Base-by-base conservation (phyloP, 164 flowering plant species). In the Macadamia tetraphylla region DNA sequence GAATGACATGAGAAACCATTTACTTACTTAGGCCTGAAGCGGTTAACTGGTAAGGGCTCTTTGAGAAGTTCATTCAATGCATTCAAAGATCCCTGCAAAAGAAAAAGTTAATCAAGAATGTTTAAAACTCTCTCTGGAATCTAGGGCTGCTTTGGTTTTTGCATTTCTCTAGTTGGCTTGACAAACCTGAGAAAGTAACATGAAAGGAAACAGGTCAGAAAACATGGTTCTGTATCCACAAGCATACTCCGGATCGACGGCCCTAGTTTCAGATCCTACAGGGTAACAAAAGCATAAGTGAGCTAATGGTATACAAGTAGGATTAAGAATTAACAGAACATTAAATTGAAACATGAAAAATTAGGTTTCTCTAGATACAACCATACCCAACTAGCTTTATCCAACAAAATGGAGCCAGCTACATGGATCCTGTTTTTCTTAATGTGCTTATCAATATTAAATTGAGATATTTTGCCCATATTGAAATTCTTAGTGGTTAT, bases 11-110 rank as follows among this genome's bases (percentile, higher is more conserved):
- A 35, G 5, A 35, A 35, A 2, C 40, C 40, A 46, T 14, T 31
- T 4, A 66, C 76, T 23, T 85, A 91, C 98, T 94, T 94, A 81
- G 98, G 92, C 80, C 98, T 81, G 75, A 91, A 94, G 49, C 98
- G 97, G 71, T 91, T 88, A 44, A 91, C 74, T 43, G 89, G 78
- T 40, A 94, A n/a, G 7, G 97, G 93, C 73, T 86, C 96, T 70
- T 75, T 73, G 43, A 94, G 91, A 67, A 74, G 77, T 66, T 73
- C 68, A 75, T 94, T 94, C 14, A 94, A 77, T 49, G 85, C 92
- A 81, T 88, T 76, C 77, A 91, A 29, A 52, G 98, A 94, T 67
- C 76, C 93, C 98, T 94, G 82, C 78, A 83, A 71, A 76, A 35
- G 58, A 64, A 13, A 18, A 31, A 31, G 18, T 58, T 18, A 32